These are phyloP conservation scores for Globisporangium perplexum DNA, from an alignment of 352 stramenopile species.

Conservation along the genomic window DNA sequence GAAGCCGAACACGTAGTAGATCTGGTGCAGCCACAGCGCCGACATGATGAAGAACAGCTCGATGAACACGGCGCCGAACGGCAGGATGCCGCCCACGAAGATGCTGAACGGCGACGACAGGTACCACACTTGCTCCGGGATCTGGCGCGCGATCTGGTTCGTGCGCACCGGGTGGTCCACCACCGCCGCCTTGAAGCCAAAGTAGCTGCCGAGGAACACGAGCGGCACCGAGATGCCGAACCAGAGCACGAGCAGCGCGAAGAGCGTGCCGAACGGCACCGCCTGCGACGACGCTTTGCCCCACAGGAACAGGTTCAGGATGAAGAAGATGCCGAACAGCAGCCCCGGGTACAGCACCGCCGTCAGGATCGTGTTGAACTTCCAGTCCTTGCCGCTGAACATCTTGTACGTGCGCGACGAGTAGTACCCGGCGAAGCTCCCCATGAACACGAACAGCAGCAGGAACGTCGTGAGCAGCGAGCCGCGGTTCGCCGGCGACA, in stretches of 20 bases:
- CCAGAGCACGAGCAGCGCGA: constrained; percentile 97
- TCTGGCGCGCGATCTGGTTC: constrained; percentile 89
- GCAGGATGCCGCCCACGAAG: constrained; percentile 96
- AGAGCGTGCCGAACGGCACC: constrained; percentile 96
- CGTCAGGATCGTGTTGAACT: constrained; percentile 95
- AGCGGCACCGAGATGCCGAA: constrained; percentile 97
- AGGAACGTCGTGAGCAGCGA: constrained; percentile 95
- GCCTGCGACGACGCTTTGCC: constrained; percentile 79
- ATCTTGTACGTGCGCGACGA: constrained; percentile 98
- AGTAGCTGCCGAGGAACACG: constrained; percentile 97
- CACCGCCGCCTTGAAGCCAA: constrained; percentile 89
- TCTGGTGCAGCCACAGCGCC: constrained; percentile 98
- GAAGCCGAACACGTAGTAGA: constrained; percentile 99
- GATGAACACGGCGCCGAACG: constrained; percentile 99
- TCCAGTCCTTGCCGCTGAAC: constrained; percentile 97
- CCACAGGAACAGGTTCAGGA: constrained; percentile 96
- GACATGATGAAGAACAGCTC: constrained; percentile 99
- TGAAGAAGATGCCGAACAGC: constrained; percentile 93
- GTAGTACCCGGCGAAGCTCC: constrained; percentile 95
- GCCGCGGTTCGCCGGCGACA: constrained; percentile 96
- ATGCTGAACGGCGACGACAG: constrained; percentile 92
- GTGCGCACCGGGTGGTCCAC: constrained; percentile 88
- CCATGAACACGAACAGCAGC: constrained; percentile 98
- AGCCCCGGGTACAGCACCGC: constrained; percentile 92
- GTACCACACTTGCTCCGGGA: constrained; percentile 96